phyloP scores from a whole-genome alignment of 768 basidiomycete species.

The Tubosaeta sp. region DNA sequence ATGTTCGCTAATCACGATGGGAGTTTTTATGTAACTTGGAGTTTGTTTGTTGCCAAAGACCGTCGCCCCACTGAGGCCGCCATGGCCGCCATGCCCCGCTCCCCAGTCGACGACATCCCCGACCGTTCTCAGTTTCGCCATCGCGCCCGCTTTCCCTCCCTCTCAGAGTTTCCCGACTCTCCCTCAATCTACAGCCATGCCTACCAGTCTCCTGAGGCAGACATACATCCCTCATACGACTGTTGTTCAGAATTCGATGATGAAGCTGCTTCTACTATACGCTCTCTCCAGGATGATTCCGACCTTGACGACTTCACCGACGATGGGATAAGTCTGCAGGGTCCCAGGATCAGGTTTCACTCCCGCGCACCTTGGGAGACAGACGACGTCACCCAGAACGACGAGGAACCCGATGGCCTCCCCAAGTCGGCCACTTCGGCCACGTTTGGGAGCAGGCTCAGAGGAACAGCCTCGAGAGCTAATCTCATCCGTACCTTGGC shows the following conservation, averaged over 20 bases:
- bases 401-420: conserved; percentile 44
- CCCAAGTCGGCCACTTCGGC: conserved; percentile 28
- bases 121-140: conserved; percentile 37
- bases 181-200: conserved; percentile 66
- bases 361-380: conserved; percentile 81
- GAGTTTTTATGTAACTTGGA: conserved; percentile 26
- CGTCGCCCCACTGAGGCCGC: background rate
- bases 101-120: conserved; percentile 40
- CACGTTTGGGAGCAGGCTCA: conserved; percentile 29
- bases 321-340: conserved; percentile 62
- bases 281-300: conserved; percentile 33
- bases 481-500: conserved; percentile 43
- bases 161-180: conserved; percentile 59
- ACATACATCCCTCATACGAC: conserved; percentile 35
- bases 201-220: conserved; percentile 50
- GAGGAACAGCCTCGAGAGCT: conserved; percentile 24
- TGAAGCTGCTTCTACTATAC: conserved; percentile 33
- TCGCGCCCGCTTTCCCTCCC: conserved; percentile 47
- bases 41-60: conserved; percentile 1
- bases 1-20: conserved; percentile 11
- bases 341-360: conserved; percentile 82
- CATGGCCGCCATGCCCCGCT: conserved; percentile 42
- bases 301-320: conserved; percentile 39
- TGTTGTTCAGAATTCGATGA: conserved; percentile 56
- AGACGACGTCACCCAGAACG: conserved; percentile 44